phyloP scores from a whole-genome alignment of 2,329 filamentous ascomycete species.

The Xenosphaeropsis pyriputrescens region DNA sequence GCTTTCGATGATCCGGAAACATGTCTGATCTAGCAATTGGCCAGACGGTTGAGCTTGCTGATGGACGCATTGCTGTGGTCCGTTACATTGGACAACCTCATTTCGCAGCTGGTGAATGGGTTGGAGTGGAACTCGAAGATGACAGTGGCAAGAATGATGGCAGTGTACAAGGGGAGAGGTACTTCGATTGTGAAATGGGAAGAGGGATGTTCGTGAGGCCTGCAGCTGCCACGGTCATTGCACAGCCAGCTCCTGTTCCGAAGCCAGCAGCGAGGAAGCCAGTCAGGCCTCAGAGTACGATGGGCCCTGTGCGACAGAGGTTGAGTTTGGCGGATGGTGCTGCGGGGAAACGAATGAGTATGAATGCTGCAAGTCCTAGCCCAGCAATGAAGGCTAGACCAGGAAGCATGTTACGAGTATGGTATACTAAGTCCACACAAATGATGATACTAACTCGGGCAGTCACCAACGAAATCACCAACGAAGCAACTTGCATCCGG shows the following conservation, averaged over 20 bases:
- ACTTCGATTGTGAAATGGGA: constrained; percentile 72
- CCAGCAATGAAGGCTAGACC: constrained; percentile 42
- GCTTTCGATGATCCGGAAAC: constrained; percentile 8
- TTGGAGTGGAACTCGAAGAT: constrained; percentile 78
- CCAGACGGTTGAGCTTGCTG: constrained; percentile 49
- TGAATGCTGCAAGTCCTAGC: constrained; percentile 60
- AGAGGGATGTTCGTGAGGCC: constrained; percentile 76
- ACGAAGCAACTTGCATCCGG: constrained; percentile 54
- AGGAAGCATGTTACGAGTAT: constrained; percentile 40
- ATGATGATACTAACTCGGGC: constrained; percentile 10
- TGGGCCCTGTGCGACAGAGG: constrained; percentile 18
- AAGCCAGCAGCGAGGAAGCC: constrained; percentile 17
- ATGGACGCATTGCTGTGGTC: constrained; percentile 63
- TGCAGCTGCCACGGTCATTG: constrained; percentile 45
- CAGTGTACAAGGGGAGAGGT: constrained; percentile 71
- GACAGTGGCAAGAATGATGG: constrained; percentile 87
- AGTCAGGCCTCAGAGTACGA: constrained; percentile 28
- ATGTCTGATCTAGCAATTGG: constrained; percentile 40
- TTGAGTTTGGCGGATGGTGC: constrained; percentile 35
- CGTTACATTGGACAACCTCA: constrained; percentile 69
- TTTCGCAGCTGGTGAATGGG: constrained; percentile 74
- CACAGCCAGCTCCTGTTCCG: constrained; percentile 26
- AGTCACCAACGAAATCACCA: constrained; percentile 70
- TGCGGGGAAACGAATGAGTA: constrained; percentile 47
- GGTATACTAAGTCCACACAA: constrained; percentile 11